Conservation (phyloP, 192 early-diverging fungal genomes). For the Coemansia sp. region DNA sequence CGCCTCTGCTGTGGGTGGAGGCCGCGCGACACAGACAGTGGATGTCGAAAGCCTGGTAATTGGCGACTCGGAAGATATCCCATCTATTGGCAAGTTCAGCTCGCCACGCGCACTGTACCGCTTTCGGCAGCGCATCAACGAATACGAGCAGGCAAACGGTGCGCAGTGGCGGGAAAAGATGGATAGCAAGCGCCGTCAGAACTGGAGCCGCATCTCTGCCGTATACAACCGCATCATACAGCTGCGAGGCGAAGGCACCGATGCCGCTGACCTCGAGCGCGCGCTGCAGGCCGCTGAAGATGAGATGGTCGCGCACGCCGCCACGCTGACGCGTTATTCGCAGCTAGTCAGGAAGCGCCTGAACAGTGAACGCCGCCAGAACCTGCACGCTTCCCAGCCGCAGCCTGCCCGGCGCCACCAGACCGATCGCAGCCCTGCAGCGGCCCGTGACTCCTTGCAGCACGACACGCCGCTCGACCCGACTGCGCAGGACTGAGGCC, state of each 20-base stretch:
- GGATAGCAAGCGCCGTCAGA: conserved; percentile 42
- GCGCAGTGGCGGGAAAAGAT: conserved; percentile 42
- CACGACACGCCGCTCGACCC: too few relatives aligned
- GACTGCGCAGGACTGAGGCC: too few relatives aligned
- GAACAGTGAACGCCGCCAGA: conserved; percentile 28
- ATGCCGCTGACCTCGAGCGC: conserved; percentile 21
- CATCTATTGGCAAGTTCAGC: conserved; percentile 41
- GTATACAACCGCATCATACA: conserved; percentile 35
- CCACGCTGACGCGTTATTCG: conserved; percentile 36
- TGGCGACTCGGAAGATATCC: conserved; percentile 33
- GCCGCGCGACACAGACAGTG: conserved; percentile 6
- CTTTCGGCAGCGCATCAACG: conserved; percentile 25
- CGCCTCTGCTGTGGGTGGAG: background rate
- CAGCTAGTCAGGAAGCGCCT: conserved; percentile 37
- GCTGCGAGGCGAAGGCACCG: conserved; percentile 22
- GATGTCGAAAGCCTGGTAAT: conserved; percentile 9
- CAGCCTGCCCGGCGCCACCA: background rate
- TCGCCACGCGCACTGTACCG: conserved; percentile 30
- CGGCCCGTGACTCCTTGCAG: too few relatives aligned
- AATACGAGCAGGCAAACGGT: conserved; percentile 25
- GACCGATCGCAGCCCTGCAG: background rate
- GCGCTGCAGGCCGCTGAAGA: conserved; percentile 16
- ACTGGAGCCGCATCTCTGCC: conserved; percentile 48
- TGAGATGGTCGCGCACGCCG: conserved; percentile 27
- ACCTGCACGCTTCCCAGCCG: background rate